Evolutionary conservation across 805 yeast genomes (phyloP), one percentile per base, ranked within the genome.

Genomic region (Blastobotrys chiropterorum): DNA sequence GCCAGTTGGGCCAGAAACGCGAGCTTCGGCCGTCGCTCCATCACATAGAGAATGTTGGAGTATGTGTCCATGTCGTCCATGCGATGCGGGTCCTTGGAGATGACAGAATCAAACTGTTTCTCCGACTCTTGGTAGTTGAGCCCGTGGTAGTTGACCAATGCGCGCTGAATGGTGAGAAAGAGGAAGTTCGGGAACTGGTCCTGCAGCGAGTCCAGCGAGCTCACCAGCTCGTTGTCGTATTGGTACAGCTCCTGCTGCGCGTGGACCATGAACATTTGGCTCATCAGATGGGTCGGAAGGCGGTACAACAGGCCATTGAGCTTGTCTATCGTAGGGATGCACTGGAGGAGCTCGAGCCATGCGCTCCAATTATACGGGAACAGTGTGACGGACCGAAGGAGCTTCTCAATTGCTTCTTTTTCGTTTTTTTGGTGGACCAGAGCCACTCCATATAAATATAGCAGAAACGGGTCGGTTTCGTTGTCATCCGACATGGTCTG

Each of bases 341-440:
- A 80, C 2, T 80, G 71, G 11, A 81, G 70, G 40, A 94, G 72
- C 63, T 92, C 97, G 52, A 77, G 75, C 97, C 97, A 94, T 53
- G 94, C 85, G 50, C 90, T 79, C 99, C 99, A 94, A 66, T 92
- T 92, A 66, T 76, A 86, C 0, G 97, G 96, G 59, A 83, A 89
- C 26, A 75, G 48, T 20, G 76, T 71, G 13, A 92, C 63, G 0
- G 97, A 84, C 46, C 74, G 74, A 30, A 81, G 72, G 31, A 90
- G 74, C 44, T 72, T 71, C 20, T 76, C 72, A 52, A 83, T 81
- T 0, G 97, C 97, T 38, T 71, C 65, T 1, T 70, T 58, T n/a
- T 69, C 68, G 56, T 84, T 81, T 47, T 82, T 81, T 59, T 83
- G 83, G 6, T 80, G 83, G 50, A 81, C 70, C 46, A 83, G 71